Percentiles rank a stretch among this genome's conserved stretches.
phyloP scores from a whole-genome alignment of 2,329 filamentous ascomycete species.

The Cordyceps cateniannulata region DNA sequence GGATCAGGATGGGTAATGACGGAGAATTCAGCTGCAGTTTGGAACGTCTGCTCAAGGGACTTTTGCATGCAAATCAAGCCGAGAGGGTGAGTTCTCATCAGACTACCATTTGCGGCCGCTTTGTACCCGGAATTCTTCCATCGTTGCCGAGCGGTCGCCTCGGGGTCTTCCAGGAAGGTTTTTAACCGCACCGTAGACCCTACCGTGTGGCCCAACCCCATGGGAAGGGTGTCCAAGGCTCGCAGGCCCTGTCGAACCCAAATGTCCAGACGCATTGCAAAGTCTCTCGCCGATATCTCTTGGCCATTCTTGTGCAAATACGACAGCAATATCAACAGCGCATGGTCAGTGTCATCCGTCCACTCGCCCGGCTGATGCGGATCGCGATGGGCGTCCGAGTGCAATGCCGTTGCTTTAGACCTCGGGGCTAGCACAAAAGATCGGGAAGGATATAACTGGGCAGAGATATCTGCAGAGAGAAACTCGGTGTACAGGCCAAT shows the following conservation, averaged over 20 bases:
- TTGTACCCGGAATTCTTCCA: slow-evolving; percentile 35
- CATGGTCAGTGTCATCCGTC: slow-evolving; percentile 52
- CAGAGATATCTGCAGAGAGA: slow-evolving; percentile 29
- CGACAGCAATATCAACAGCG: slow-evolving; percentile 41
- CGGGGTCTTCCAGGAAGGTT: slow-evolving; percentile 34
- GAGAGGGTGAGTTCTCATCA: slow-evolving; percentile 47
- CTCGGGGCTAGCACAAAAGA: slow-evolving; percentile 33
- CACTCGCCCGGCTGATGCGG: slow-evolving; percentile 37
- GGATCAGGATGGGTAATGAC: slow-evolving; percentile 45
- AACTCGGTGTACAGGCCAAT: slow-evolving; percentile 49
- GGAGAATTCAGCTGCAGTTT: slow-evolving; percentile 27
- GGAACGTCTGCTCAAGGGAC: slow-evolving; percentile 36
- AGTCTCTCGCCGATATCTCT: slow-evolving; percentile 29
- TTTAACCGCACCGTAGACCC: slow-evolving; percentile 35
- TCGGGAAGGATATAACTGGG: slow-evolving; percentile 29
- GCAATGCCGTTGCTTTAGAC: slow-evolving; percentile 32
- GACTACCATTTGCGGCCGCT: slow-evolving; percentile 43
- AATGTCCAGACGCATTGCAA: slow-evolving; percentile 37
- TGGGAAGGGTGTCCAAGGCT: slow-evolving; percentile 38
- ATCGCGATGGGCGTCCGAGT: slow-evolving; percentile 37
- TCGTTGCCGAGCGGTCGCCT: slow-evolving; percentile 29
- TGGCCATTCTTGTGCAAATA: slow-evolving; percentile 38
- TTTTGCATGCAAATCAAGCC: slow-evolving; percentile 37
- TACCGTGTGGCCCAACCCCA: slow-evolving; percentile 38
- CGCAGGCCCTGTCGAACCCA: slow-evolving; percentile 43